These are phyloP conservation scores for Diaporthe batatas DNA, from an alignment of 2,329 filamentous ascomycete species.

Conservation along the genomic window DNA sequence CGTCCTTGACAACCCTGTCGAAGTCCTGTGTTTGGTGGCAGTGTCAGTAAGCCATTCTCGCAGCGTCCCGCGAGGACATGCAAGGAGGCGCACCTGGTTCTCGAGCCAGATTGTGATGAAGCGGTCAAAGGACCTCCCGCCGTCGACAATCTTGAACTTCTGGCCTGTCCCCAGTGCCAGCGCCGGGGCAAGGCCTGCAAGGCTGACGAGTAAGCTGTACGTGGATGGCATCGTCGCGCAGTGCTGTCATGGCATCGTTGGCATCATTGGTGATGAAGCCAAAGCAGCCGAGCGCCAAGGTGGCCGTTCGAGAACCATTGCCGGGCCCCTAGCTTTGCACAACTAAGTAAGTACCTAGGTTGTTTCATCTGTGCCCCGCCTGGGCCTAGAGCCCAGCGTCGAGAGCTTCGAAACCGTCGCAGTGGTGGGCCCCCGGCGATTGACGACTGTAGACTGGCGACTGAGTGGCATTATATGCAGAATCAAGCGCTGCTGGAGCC, in stretches of 20 bases:
- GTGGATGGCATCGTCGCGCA: conserved; percentile 31
- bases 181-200: conserved; percentile 27
- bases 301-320: conserved; percentile 18
- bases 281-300: conserved; percentile 3
- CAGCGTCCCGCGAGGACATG: background rate
- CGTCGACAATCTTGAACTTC: conserved; percentile 49
- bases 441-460: background rate
- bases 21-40: conserved; percentile 54
- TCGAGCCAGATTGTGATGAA: conserved; percentile 61
- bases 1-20: conserved; percentile 55
- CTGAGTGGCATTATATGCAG: background rate
- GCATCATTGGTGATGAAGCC: background rate
- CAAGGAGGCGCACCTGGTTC: conserved; percentile 53
- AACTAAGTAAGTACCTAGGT: background rate
- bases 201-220: conserved; percentile 9
- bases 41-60: conserved; percentile 1
- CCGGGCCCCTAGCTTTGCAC: background rate
- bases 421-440: background rate
- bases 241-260: conserved; percentile 17
- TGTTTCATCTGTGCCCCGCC: conserved; percentile 35
- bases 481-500: background rate
- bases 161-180: conserved; percentile 38
- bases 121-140: conserved; percentile 55
- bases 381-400: conserved; percentile 3
- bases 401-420: background rate